Conservation (phyloP, 352 stramenopile genomes). For the Globisporangium middletonii region DNA sequence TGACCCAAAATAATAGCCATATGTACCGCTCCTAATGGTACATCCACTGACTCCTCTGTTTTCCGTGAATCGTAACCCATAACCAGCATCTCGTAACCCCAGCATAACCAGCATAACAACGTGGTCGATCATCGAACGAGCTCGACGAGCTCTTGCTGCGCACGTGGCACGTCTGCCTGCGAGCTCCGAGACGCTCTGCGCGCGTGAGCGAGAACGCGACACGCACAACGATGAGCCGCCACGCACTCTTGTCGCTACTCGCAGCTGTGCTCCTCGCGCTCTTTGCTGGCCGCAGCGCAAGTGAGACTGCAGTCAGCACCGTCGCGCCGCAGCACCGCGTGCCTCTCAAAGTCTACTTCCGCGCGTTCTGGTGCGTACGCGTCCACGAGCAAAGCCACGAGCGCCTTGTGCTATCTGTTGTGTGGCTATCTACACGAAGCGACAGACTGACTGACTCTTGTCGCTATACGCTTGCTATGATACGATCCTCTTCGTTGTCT, state of each 20-base stretch:
- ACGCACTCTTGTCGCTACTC: neutral
- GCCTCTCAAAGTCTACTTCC: slow-evolving; percentile 63
- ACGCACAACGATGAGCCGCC: neutral
- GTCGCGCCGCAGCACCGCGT: slow-evolving; percentile 39
- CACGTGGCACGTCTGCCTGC: too few relatives aligned
- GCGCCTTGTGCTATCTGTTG: neutral
- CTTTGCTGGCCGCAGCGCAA: neutral
- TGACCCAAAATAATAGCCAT: too few relatives aligned
- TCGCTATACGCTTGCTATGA: neutral
- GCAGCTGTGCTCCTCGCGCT: slow-evolving; percentile 3
- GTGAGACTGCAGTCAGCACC: slow-evolving; percentile 5
- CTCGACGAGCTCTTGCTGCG: too few relatives aligned
- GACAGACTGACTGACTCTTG: neutral
- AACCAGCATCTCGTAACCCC: too few relatives aligned
- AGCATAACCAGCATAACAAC: too few relatives aligned
- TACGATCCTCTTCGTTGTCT: neutral
- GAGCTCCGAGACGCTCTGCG: too few relatives aligned
- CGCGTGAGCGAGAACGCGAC: too few relatives aligned
- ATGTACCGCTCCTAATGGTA: too few relatives aligned
- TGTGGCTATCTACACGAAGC: neutral
- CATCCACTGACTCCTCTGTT: too few relatives aligned
- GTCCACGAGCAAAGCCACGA: too few relatives aligned
- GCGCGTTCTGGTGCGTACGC: slow-evolving; percentile 56
- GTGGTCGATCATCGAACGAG: too few relatives aligned
- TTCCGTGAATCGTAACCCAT: too few relatives aligned